Conservation (phyloP, 2,329 filamentous ascomycete species). For the Cercospora zeina region DNA sequence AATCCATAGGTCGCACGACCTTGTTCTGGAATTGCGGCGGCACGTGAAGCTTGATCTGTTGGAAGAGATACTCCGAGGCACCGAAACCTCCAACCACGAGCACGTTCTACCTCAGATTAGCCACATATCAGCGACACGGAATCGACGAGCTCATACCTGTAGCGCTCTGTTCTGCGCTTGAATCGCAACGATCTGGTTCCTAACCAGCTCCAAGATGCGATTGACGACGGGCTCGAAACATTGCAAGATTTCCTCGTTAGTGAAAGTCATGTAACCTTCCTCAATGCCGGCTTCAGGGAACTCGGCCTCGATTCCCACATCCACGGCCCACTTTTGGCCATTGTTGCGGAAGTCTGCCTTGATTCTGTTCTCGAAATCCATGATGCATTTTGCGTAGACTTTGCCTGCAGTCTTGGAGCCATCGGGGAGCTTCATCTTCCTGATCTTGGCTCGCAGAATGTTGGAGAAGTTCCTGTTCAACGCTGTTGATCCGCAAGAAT, state of each 20-base stretch:
- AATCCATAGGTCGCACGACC: constrained; percentile 98
- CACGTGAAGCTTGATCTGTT: constrained; percentile 98
- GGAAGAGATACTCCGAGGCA: constrained; percentile 97
- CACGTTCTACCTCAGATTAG: constrained; percentile 65
- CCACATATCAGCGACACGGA: not conserved
- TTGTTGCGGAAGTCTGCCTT: constrained; percentile 99
- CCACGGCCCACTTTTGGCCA: constrained; percentile 95
- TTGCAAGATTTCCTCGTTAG: constrained; percentile 97
- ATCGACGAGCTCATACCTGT: constrained; percentile 57
- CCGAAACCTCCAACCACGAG: constrained; percentile 97
- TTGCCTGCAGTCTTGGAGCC: constrained; percentile 96
- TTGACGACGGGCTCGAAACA: constrained; percentile 99
- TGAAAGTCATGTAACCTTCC: constrained; percentile 99
- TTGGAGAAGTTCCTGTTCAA: constrained; percentile 98
- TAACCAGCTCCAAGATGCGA: constrained; percentile 89
- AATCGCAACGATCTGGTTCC: constrained; percentile 98
- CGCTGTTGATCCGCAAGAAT: constrained; percentile 97
- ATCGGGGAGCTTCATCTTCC: constrained; percentile 98
- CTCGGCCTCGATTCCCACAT: constrained; percentile 97
- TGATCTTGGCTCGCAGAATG: constrained; percentile 93
- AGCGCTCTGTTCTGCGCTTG: constrained; percentile 92
- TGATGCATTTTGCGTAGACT: constrained; percentile 98
- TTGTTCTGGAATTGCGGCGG: constrained; percentile 98
- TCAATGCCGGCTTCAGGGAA: constrained; percentile 97
- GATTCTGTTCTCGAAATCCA: constrained; percentile 99